Evolutionary conservation across 495 filamentous ascomycete genomes (phyloP).

Genomic region (Glonium stellatum): DNA sequence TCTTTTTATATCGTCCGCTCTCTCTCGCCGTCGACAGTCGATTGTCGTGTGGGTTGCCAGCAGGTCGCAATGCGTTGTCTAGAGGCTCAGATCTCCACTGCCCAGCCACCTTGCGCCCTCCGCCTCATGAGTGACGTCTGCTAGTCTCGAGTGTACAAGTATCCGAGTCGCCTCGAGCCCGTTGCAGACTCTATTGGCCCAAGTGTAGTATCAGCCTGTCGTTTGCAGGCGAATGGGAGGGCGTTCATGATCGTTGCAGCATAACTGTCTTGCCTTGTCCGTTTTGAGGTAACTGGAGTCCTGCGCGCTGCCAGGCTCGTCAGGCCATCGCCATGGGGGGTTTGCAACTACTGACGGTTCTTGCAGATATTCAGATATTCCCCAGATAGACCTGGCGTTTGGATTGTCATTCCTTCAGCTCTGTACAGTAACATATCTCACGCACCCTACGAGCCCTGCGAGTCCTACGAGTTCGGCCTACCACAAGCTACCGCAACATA

Average conservation of each 20-base stretch:
- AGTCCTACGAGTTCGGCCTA: too few species aligned
- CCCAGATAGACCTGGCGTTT: constrained; percentile 9
- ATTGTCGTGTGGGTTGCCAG: constrained; percentile 15
- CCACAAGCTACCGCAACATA: too few species aligned
- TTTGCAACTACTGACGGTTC: constrained; percentile 17
- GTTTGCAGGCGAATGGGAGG: constrained; percentile 24
- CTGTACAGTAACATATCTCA: constrained; percentile 8
- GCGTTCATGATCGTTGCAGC: constrained; percentile 7
- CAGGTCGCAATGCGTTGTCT: constrained; percentile 31
- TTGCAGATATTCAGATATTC: constrained; percentile 20
- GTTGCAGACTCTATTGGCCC: constrained; percentile 24
- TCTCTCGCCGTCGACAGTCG: constrained; percentile 5
- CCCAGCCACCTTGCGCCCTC: constrained; percentile 23
- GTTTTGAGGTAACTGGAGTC: constrained; percentile 19
- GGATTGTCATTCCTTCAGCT: constrained; percentile 5
- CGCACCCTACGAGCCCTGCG: too few species aligned
- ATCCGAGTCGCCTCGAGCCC: constrained; percentile 19
- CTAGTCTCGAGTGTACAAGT: constrained; percentile 18
- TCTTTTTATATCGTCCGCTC: constrained; percentile 20
- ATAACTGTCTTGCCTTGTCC: constrained; percentile 22
- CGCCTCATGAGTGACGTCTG: constrained; percentile 27
- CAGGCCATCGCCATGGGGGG: neutral
- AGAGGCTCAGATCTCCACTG: constrained; percentile 16
- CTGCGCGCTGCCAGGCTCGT: constrained; percentile 6
- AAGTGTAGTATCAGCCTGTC: neutral